Evolutionary conservation across 768 basidiomycete species (phyloP), one percentile per base, ranked within the genome.

Genomic region (Chlorophyllum brunneum): DNA sequence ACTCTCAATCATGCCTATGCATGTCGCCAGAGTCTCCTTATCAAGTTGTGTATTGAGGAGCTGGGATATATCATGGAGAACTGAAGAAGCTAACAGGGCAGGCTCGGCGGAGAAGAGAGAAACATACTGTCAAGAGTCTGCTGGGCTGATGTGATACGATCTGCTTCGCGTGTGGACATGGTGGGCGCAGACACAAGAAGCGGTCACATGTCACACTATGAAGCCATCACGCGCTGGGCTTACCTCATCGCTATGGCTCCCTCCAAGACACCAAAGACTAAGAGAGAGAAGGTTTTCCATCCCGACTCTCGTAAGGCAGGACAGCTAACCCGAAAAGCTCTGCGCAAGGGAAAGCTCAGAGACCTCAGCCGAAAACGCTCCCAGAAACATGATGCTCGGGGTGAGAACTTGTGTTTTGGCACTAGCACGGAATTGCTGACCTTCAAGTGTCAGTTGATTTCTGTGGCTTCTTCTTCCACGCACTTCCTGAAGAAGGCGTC

Each of bases 11-110:
- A 95, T 85, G 34, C 85, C 80, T 20, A 95, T 83, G 65, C 93
- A 95, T 22, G 88, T 93, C 30, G 88, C 91, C n/a, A 95, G 79
- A 2, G 90, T 91, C 63, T 92, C 88, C 61, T 88, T 91, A 71
- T 95, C 92, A 36, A 95, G 76, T 52, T 86, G 82, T 0, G 93
- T 94, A 57, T 93, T 88, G 44, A 95, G 70, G 40, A 95, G 69
- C 68, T 93, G 90, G 16, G 93, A 92, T 50, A 95, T 88, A 54
- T 94, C 92, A 62, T 85, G 79, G 22, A 95, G 75, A 57, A 88
- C 93, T 95, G 57, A 45, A 5, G 18, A 42, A 23, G n/a, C 30
- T 36, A 3, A 30, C 18, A n/a, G 6, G 43, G 22, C 11, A 13
- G 34, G 24, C 29, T 24, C 11, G 1, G 18, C 30, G n/a, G 31